These are phyloP conservation scores for Geotrichum europaeum DNA, from an alignment of 1,139 yeast species.

Conservation along the genomic window DNA sequence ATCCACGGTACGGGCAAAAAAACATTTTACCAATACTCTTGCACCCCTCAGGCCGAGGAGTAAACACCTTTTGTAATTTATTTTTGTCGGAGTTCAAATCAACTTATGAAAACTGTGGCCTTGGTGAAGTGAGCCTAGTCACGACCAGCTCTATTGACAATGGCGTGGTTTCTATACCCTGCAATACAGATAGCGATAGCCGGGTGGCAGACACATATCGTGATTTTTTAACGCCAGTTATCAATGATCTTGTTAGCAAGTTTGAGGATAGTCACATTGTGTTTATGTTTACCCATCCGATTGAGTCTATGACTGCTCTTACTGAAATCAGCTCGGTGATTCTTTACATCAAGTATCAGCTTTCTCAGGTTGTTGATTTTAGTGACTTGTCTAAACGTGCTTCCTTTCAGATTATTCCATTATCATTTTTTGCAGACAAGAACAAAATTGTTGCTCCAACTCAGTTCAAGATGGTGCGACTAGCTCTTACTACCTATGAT, in stretches of 20 bases:
- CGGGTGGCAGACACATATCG: not conserved
- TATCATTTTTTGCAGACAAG: constrained; percentile 43
- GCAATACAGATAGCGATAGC: constrained; percentile 2
- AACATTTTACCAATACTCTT: constrained; percentile 29
- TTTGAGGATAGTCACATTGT: not conserved
- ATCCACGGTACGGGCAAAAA: constrained; percentile 33
- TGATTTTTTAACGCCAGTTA: constrained; percentile 1
- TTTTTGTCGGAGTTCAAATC: constrained; percentile 29
- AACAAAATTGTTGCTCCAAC: constrained; percentile 48
- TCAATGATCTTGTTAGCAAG: not conserved
- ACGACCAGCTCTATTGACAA: constrained; percentile 23
- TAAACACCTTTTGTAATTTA: constrained; percentile 24
- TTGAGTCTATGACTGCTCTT: constrained; percentile 14
- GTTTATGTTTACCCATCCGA: constrained; percentile 15
- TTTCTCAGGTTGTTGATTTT: not conserved
- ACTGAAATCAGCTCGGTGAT: constrained; percentile 9
- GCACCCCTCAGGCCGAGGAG: constrained; percentile 30
- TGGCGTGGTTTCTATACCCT: constrained; percentile 22
- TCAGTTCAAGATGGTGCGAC: constrained; percentile 41
- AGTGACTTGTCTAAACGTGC: constrained; percentile 11
- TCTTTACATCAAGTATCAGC: constrained; percentile 10
- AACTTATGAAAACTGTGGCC: constrained; percentile 35
- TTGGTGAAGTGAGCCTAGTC: constrained; percentile 32
- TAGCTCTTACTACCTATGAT: constrained; percentile 63
- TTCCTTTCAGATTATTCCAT: constrained; percentile 45